phyloP scores from a whole-genome alignment of 2,329 filamentous ascomycete genomes.

The Penicillium sumatraense region DNA sequence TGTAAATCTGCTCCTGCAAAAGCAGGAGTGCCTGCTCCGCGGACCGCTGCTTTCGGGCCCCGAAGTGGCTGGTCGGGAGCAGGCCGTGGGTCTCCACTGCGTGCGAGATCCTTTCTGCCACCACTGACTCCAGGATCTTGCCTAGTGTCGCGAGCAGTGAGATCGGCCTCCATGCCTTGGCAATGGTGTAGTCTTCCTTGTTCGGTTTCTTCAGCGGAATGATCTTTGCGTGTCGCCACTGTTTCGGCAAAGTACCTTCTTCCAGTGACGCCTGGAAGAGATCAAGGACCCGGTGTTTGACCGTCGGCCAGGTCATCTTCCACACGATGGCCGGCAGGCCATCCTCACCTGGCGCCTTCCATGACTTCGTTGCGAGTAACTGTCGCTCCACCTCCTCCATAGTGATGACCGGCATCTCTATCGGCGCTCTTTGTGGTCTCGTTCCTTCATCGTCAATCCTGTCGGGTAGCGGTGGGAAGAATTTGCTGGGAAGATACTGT shows the following conservation, averaged over 20 bases:
- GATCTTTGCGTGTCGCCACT: slow-evolving; percentile 14
- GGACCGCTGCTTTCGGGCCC: slow-evolving; percentile 41
- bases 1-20: slow-evolving; percentile 32
- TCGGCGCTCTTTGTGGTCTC: slow-evolving; percentile 16
- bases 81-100: slow-evolving; percentile 32
- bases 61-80: slow-evolving; percentile 44
- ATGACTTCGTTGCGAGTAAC: slow-evolving; percentile 14
- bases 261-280: slow-evolving; percentile 10
- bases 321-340: slow-evolving; percentile 25
- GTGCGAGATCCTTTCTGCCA: slow-evolving; percentile 36
- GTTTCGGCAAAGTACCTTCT: slow-evolving; percentile 5
- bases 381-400: slow-evolving; percentile 28
- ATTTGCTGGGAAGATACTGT: slow-evolving; percentile 11
- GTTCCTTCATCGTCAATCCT: slow-evolving; percentile 19
- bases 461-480: slow-evolving; percentile 21
- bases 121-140: slow-evolving; percentile 35
- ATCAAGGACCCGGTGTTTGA: slow-evolving; percentile 15
- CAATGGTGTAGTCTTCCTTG: slow-evolving; percentile 15
- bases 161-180: slow-evolving; percentile 27
- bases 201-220: slow-evolving; percentile 15
- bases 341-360: slow-evolving; percentile 15
- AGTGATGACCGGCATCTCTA: slow-evolving; percentile 18
- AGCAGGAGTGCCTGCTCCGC: slow-evolving; percentile 39
- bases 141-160: slow-evolving; percentile 31
- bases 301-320: slow-evolving; percentile 28